These are phyloP conservation scores for Globisporangium acanthophoron DNA, from an alignment of 352 stramenopile species.

Conservation along the genomic window DNA sequence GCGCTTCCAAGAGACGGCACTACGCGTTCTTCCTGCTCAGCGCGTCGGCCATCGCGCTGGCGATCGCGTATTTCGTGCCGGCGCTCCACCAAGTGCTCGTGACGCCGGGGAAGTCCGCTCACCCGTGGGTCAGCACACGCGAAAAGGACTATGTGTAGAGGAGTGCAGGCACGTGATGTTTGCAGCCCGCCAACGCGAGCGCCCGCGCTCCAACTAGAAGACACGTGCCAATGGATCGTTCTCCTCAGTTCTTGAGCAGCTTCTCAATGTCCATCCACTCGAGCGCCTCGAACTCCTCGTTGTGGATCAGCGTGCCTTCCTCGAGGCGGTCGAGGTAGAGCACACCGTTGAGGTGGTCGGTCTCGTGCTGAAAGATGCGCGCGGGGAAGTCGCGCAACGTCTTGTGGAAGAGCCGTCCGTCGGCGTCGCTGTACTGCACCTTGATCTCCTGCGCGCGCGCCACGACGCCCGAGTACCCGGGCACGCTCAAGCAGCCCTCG, in stretches of 20 bases:
- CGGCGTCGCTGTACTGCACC: constrained; percentile 51
- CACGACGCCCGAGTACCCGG: constrained; percentile 75
- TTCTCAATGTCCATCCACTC: constrained; percentile 57
- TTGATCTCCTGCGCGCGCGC: constrained; percentile 51
- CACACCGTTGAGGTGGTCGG: constrained; percentile 74
- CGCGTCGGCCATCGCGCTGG: constrained; percentile 22
- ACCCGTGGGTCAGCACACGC: constrained; percentile 18
- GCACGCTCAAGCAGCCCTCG: constrained; percentile 81
- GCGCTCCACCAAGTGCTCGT: constrained; percentile 21
- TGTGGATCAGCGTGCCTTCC: constrained; percentile 67
- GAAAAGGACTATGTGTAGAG: constrained; percentile 15
- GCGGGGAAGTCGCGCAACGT: constrained; percentile 71
- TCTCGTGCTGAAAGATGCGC: constrained; percentile 80
- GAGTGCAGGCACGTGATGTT: too few relatives aligned
- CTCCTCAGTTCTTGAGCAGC: constrained; percentile 33
- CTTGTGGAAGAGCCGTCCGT: constrained; percentile 47
- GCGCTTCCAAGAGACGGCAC: constrained; percentile 21
- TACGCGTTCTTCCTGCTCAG: constrained; percentile 22
- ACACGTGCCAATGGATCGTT: neutral
- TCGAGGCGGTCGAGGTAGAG: constrained; percentile 77
- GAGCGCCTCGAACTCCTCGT: constrained; percentile 72
- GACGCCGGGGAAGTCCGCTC: constrained; percentile 13
- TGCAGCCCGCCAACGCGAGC: too few relatives aligned
- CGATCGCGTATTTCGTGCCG: constrained; percentile 18
- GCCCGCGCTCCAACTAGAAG: neutral